Conservation (phyloP, 331 rosid species). For the Dryas integrifolia region DNA sequence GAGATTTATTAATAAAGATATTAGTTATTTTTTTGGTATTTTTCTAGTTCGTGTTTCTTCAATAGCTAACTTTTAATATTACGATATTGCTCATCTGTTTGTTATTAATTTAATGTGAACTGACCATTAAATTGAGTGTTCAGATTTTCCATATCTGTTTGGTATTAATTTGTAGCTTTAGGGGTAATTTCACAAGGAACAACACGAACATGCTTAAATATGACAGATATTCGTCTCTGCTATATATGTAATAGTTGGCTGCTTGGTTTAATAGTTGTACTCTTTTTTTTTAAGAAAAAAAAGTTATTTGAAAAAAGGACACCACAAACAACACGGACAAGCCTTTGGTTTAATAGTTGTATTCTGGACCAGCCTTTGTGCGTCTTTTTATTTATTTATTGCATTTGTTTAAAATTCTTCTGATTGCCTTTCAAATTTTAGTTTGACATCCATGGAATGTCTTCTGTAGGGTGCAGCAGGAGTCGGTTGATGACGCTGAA, state of each 20-base stretch:
- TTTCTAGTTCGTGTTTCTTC: no score
- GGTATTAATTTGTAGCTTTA: neutral
- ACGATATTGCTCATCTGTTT: no score
- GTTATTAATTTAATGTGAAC: no score
- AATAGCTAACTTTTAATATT: no score
- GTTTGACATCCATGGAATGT: conserved; percentile 22
- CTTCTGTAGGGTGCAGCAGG: conserved; percentile 93
- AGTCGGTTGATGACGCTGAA: conserved; percentile 93
- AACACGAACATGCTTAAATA: neutral
- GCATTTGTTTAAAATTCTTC: conserved; percentile 7
- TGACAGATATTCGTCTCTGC: neutral
- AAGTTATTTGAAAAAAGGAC: no score
- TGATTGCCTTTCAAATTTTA: conserved; percentile 20
- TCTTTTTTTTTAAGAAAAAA: no score
- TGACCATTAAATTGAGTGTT: no score
- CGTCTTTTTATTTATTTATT: neutral
- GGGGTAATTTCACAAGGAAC: neutral
- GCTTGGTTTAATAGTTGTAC: neutral
- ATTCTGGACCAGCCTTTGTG: conserved; percentile 5
- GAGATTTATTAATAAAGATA: no score
- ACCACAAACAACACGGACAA: no score
- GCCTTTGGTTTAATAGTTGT: neutral
- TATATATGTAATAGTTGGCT: neutral
- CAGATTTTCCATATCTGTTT: no score
- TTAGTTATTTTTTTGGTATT: no score